Base-by-base conservation (phyloP, 805 yeast genomes). In the Saturnispora sekii region DNA sequence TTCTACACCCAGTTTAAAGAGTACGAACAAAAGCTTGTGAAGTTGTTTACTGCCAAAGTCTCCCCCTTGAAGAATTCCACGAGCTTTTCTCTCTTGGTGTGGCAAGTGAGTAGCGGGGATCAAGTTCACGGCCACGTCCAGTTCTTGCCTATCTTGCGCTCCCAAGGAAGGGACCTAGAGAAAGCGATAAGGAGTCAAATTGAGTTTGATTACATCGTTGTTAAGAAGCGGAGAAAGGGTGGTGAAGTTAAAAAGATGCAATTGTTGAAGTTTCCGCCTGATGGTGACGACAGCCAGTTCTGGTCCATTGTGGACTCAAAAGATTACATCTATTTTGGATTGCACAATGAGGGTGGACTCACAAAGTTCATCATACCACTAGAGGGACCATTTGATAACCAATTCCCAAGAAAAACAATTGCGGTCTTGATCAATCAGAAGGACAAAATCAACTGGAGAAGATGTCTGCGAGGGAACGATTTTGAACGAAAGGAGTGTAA, bases 71-170 rank as follows among this genome's bases (percentile, higher is more conserved):
- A 36, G 7, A 43, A 43, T 21, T 18, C 45, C 10, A 18, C 15
- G 3, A 11, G 69, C 69, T 53, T 43, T 38, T 71, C 70, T 2
- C 69, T 81, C 1, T 75, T 84, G 0, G 74, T 76, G 29, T 89
- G 79, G 65, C 94, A 86, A 52, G 77, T 87, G 40, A 77, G 79
- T 46, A 69, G 84, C 34, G 59, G 63, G 0, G 65, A 73, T 8
- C 79, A 84, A 16, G 76, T 88, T 10, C 97, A 88, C 61, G 75
- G 73, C 47, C 93, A 85, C 59, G 69, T 75, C 15, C 96, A 88
- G 58, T 69, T 79, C n/a, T 57, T 87, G 4, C 95, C 96, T 0
- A 67, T 89, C 5, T 66, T 66, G 21, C 26, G 17, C n/a, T 43
- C 46, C 9, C 42, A 43, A 10, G 46, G 41, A 14, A 14, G 9